Conservation (phyloP, 306 rosid species). For the Oxytropis ochrocephala region DNA sequence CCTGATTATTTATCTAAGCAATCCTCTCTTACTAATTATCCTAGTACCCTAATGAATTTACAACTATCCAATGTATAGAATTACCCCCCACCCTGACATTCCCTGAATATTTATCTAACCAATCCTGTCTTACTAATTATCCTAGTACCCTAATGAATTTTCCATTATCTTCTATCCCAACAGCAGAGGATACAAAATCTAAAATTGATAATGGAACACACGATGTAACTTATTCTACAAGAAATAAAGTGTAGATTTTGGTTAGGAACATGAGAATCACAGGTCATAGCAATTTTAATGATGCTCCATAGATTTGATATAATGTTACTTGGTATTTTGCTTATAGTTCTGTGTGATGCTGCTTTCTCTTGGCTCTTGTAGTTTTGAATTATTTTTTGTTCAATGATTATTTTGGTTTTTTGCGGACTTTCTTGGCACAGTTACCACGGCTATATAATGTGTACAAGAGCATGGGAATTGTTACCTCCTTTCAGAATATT, state of each 20-base stretch:
- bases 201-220: not conserved
- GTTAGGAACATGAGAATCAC: not conserved
- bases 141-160: not conserved
- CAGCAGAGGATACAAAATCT: not conserved
- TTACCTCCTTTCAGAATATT: constrained; percentile 75
- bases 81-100: too few relatives aligned
- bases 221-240: not conserved
- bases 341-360: not conserved
- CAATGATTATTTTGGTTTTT: not conserved
- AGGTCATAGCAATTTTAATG: not conserved
- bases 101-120: too few relatives aligned
- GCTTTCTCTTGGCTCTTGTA: not conserved
- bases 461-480: constrained; percentile 79
- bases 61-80: too few relatives aligned
- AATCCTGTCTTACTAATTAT: too few relatives aligned
- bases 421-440: constrained; percentile 41
- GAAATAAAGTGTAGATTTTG: not conserved
- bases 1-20: not conserved
- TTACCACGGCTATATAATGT: constrained; percentile 70
- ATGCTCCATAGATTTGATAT: not conserved
- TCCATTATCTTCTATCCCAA: not conserved
- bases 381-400: not conserved
- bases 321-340: not conserved
- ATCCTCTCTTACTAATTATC: not conserved
- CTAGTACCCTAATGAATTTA: not conserved